Conservation (phyloP, 1,139 yeast species). For the Tardiomyces blankii region DNA sequence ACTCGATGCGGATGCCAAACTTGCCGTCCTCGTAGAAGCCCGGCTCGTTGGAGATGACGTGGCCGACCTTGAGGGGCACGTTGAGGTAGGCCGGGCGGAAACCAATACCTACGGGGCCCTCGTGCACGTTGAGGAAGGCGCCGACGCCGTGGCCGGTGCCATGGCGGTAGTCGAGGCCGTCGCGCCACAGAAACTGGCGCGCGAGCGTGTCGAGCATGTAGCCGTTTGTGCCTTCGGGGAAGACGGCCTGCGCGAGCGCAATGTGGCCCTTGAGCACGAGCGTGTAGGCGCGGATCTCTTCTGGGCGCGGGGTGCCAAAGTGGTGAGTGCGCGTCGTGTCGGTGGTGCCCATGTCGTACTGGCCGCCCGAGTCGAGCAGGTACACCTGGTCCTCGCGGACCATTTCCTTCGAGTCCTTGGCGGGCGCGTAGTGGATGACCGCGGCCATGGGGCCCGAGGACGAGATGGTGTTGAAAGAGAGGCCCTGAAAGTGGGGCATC, state of each 20-base stretch:
- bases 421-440: slow-evolving; percentile 84
- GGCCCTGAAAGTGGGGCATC: slow-evolving; percentile 53
- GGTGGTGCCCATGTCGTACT: slow-evolving; percentile 90
- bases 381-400: slow-evolving; percentile 73
- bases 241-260: slow-evolving; percentile 61
- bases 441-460: slow-evolving; percentile 93
- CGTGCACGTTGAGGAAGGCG: slow-evolving; percentile 84
- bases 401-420: slow-evolving; percentile 43
- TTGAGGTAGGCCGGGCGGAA: slow-evolving; percentile 34
- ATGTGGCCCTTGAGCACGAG: slow-evolving; percentile 87
- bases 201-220: slow-evolving; percentile 77
- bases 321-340: slow-evolving; percentile 93
- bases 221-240: slow-evolving; percentile 87
- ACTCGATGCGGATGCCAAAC: slow-evolving; percentile 90
- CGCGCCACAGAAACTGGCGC: slow-evolving; percentile 77
- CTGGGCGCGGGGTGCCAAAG: slow-evolving; percentile 55
- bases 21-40: slow-evolving; percentile 90
- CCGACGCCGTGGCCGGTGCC: slow-evolving; percentile 99
- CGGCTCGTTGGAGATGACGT: slow-evolving; percentile 86
- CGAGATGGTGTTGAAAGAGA: slow-evolving; percentile 86
- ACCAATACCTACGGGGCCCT: slow-evolving; percentile 92
- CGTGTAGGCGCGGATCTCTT: slow-evolving; percentile 70
- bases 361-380: slow-evolving; percentile 89
- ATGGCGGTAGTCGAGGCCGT: slow-evolving; percentile 86
- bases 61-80: slow-evolving; percentile 50